Conservation (phyloP, 169 alveolate genomes). For the Plasmodium malariae region DNA sequence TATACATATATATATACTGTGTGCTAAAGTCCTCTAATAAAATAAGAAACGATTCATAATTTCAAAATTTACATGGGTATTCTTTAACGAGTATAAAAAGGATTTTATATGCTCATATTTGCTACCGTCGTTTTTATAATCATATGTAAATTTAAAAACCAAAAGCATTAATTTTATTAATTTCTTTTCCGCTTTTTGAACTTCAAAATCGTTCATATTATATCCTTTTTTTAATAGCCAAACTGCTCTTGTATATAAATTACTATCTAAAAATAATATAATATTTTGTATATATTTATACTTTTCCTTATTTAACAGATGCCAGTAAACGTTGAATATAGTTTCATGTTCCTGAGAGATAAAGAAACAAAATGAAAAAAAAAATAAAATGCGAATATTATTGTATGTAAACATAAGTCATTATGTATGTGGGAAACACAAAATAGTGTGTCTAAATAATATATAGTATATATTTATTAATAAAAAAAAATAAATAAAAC, state of each 20-base stretch:
- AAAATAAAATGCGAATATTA: no score
- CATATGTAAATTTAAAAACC: conserved; percentile 67
- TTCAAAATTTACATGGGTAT: conserved; percentile 60
- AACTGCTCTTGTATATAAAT: conserved; percentile 69
- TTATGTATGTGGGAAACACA: no score
- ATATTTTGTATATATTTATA: conserved; percentile 66
- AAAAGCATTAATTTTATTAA: conserved; percentile 63
- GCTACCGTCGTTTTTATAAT: conserved; percentile 28
- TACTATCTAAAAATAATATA: conserved; percentile 55
- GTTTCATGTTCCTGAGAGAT: conserved; percentile 54
- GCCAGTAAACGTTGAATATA: conserved; percentile 70
- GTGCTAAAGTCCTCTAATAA: conserved; percentile 6
- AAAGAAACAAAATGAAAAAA: not conserved
- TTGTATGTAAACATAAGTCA: no score
- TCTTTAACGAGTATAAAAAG: conserved; percentile 32
- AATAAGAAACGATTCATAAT: conserved; percentile 68
- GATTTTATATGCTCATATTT: conserved; percentile 67
- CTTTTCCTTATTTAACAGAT: conserved; percentile 49
- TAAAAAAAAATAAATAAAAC: not conserved
- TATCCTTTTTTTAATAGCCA: conserved; percentile 68
- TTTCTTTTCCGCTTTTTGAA: conserved; percentile 67
- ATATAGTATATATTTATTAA: not conserved
- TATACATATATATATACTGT: not conserved
- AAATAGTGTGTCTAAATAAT: no score
- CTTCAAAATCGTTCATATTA: conserved; percentile 60